Evolutionary conservation across 2,329 filamentous ascomycete species (phyloP).

Genomic region (Ascochyta koolunga): DNA sequence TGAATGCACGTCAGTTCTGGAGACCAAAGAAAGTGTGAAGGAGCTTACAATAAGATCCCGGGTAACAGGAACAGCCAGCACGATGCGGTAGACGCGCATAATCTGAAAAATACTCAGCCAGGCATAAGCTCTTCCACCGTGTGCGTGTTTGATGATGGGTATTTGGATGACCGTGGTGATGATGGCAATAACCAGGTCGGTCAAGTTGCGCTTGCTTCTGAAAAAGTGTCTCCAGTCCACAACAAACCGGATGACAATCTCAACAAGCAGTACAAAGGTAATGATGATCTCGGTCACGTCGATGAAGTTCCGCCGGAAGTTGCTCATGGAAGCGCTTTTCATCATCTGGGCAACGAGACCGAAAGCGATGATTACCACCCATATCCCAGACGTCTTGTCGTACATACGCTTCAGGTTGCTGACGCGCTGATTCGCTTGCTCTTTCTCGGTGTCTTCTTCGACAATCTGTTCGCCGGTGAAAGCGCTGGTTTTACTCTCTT

Average conservation of each 20-base stretch:
- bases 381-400: slow-evolving; percentile 74
- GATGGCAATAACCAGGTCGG: slow-evolving; percentile 80
- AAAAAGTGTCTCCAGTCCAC: slow-evolving; percentile 84
- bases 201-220: slow-evolving; percentile 72
- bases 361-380: slow-evolving; percentile 80
- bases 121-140: slow-evolving; percentile 69
- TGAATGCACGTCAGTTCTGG: slow-evolving; percentile 31
- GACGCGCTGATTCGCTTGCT: slow-evolving; percentile 49
- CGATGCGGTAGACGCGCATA: slow-evolving; percentile 86
- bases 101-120: slow-evolving; percentile 96
- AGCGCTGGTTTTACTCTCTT: slow-evolving; percentile 92
- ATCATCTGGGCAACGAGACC: slow-evolving; percentile 80
- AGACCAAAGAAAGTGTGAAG: neutral
- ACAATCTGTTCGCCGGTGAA: slow-evolving; percentile 75
- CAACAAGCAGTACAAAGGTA: slow-evolving; percentile 77
- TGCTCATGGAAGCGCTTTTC: slow-evolving; percentile 77
- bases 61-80: slow-evolving; percentile 86
- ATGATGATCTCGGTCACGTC: slow-evolving; percentile 73
- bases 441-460: slow-evolving; percentile 44
- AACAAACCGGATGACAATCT: slow-evolving; percentile 80
- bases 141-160: slow-evolving; percentile 74
- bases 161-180: slow-evolving; percentile 85
- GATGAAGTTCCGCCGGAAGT: slow-evolving; percentile 67
- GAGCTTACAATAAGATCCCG: slow-evolving; percentile 74
- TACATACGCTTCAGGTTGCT: slow-evolving; percentile 72